Evolutionary conservation across 352 stramenopile species (phyloP).

Genomic region (Phytophthora sp.): DNA sequence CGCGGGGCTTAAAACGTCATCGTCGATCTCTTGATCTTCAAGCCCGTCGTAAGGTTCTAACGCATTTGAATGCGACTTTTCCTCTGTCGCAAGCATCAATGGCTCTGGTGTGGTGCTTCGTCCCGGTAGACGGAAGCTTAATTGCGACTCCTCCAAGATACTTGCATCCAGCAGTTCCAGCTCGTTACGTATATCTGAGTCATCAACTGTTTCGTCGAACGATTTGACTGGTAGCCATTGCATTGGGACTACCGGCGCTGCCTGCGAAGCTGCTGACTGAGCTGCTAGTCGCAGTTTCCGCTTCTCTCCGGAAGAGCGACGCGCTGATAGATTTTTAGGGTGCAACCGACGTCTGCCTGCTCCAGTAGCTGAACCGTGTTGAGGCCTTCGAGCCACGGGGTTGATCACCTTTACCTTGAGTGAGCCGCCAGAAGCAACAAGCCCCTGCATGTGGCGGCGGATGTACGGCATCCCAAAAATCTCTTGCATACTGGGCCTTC

Average conservation of each 20-base stretch:
- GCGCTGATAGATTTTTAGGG: slow-evolving; percentile 45
- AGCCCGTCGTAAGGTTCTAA: slow-evolving; percentile 7
- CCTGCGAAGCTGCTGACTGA: slow-evolving; percentile 14
- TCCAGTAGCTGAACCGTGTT: slow-evolving; percentile 32
- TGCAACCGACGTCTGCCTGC: slow-evolving; percentile 47
- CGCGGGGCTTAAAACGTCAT: slow-evolving; percentile 11
- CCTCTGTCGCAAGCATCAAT: slow-evolving; percentile 34
- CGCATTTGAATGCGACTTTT: slow-evolving; percentile 26
- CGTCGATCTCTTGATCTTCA: slow-evolving; percentile 11
- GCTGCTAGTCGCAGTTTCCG: slow-evolving; percentile 21
- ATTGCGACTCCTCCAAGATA: slow-evolving; percentile 53
- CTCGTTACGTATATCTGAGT: slow-evolving; percentile 45
- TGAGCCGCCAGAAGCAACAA: slow-evolving; percentile 64
- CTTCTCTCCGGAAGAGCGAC: slow-evolving; percentile 49
- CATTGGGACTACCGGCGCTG: slow-evolving; percentile 23
- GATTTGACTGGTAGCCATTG: slow-evolving; percentile 58
- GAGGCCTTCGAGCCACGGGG: slow-evolving; percentile 38
- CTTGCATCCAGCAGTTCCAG: slow-evolving; percentile 57
- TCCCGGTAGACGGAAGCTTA: slow-evolving; percentile 60
- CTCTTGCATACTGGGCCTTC: slow-evolving; percentile 72
- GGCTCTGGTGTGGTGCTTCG: slow-evolving; percentile 66
- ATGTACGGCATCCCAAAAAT: slow-evolving; percentile 80
- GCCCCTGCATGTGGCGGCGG: slow-evolving; percentile 75
- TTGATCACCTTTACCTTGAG: slow-evolving; percentile 50
- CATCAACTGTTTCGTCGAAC: slow-evolving; percentile 40